phyloP scores from a whole-genome alignment of 2,329 filamentous ascomycete genomes.

The Aspergillus candidus region DNA sequence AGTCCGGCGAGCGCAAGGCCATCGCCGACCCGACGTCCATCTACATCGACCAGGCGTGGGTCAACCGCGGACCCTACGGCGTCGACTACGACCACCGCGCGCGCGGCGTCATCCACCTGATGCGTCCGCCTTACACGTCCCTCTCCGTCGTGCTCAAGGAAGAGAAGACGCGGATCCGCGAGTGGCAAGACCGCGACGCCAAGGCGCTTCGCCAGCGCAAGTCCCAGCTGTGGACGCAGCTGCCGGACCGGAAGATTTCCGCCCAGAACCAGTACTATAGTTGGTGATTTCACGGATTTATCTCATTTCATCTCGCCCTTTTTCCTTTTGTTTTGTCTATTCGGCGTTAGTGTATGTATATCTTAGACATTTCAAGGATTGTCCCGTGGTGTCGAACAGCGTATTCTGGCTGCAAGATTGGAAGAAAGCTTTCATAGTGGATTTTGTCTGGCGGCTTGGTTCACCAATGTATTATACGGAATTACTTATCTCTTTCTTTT shows the following conservation, averaged over 20 bases:
- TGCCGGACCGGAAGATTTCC: slow-evolving; percentile 78
- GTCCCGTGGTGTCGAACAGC: neutral
- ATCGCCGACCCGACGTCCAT: slow-evolving; percentile 72
- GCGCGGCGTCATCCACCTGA: slow-evolving; percentile 61
- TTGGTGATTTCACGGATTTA: slow-evolving; percentile 56
- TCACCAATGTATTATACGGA: no score
- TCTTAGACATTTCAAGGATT: neutral
- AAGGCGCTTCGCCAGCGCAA: slow-evolving; percentile 69
- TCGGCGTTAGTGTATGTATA: neutral
- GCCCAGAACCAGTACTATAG: slow-evolving; percentile 84
- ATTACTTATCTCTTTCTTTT: neutral
- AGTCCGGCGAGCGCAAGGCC: slow-evolving; percentile 66
- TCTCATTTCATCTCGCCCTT: neutral
- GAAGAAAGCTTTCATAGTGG: no score
- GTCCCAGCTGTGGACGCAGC: slow-evolving; percentile 75
- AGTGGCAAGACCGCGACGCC: slow-evolving; percentile 69
- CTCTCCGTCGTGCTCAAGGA: slow-evolving; percentile 84
- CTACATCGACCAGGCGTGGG: slow-evolving; percentile 91
- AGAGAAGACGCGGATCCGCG: slow-evolving; percentile 78
- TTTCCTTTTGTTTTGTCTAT: slow-evolving; percentile 1
- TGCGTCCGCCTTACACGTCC: slow-evolving; percentile 67
- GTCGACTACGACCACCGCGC: slow-evolving; percentile 65
- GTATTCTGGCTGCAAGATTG: no score
- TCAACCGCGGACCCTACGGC: slow-evolving; percentile 65
- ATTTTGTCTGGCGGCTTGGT: no score